Evolutionary conservation across 2,329 filamentous ascomycete genomes (phyloP).

Genomic region (Neocatenulostroma microsporum): DNA sequence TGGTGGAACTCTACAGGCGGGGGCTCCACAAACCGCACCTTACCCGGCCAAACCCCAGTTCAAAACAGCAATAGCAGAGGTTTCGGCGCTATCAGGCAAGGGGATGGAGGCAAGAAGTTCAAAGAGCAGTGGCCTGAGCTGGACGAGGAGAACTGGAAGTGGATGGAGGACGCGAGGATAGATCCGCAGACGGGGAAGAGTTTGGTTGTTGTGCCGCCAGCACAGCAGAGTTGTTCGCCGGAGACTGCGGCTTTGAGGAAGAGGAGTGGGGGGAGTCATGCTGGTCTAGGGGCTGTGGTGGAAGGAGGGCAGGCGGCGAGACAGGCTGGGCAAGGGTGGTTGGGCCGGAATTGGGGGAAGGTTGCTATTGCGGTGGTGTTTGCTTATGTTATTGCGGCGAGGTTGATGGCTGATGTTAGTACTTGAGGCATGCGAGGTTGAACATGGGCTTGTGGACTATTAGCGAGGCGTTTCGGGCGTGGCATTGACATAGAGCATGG

Average conservation of each 20-base stretch:
- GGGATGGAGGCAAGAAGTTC: slow-evolving; percentile 89
- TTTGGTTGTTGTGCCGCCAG: slow-evolving; percentile 23
- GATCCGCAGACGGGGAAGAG: slow-evolving; percentile 63
- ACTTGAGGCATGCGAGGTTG: background rate
- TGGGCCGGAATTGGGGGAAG: slow-evolving; percentile 69
- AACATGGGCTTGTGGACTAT: slow-evolving; percentile 2
- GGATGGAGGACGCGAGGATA: slow-evolving; percentile 78
- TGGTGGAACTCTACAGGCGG: slow-evolving; percentile 98
- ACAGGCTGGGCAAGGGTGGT: slow-evolving; percentile 74
- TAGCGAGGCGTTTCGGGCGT: slow-evolving; percentile 19
- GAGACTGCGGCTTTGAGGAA: slow-evolving; percentile 56
- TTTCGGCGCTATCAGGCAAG: slow-evolving; percentile 72
- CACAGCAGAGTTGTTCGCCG: slow-evolving; percentile 52
- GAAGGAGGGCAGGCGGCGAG: slow-evolving; percentile 67
- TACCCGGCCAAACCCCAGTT: slow-evolving; percentile 34
- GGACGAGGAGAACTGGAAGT: slow-evolving; percentile 82
- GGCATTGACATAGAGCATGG: background rate
- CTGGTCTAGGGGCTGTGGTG: slow-evolving; percentile 58
- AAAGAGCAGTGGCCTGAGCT: slow-evolving; percentile 80
- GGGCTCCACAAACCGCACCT: slow-evolving; percentile 54
- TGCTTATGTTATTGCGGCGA: slow-evolving; percentile 72
- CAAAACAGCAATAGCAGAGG: slow-evolving; percentile 48
- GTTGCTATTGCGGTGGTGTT: slow-evolving; percentile 65
- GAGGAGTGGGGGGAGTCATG: slow-evolving; percentile 52
- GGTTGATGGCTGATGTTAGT: slow-evolving; percentile 48